These are phyloP conservation scores for Erysimum cheiri DNA, from an alignment of 441 rosid genomes.

Conservation along the genomic window DNA sequence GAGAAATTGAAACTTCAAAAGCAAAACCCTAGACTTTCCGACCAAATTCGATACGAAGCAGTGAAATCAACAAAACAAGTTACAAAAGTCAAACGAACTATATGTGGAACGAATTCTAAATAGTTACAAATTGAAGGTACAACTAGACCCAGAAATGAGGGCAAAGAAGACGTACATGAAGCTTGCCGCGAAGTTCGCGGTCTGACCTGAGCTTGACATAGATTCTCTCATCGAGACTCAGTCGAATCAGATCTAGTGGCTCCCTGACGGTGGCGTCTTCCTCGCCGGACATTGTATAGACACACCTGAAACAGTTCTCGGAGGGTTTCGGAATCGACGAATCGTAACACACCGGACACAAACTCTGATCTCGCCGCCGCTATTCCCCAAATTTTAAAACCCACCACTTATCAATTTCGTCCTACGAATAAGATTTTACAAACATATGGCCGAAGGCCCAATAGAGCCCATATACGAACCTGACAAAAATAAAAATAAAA, in stretches of 20 bases:
- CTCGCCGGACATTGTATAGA: slow-evolving; percentile 65
- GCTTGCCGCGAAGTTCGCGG: slow-evolving; percentile 99
- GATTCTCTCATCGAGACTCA: slow-evolving; percentile 97
- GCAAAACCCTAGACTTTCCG: slow-evolving; percentile 29
- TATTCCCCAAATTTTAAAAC: neutral
- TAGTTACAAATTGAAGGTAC: neutral
- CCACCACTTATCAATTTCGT: neutral
- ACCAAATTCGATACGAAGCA: slow-evolving; percentile 12
- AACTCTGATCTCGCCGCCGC: slow-evolving; percentile 18
- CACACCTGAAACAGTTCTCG: slow-evolving; percentile 9
- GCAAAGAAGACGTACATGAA: slow-evolving; percentile 59
- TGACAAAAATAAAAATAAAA: no score
- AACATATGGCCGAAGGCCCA: slow-evolving; percentile 12
- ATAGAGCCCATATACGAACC: neutral
- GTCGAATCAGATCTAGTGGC: slow-evolving; percentile 95
- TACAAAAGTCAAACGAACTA: neutral
- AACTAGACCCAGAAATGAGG: neutral
- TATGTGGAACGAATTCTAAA: neutral
- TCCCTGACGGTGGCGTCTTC: slow-evolving; percentile 97
- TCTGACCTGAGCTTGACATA: slow-evolving; percentile 99
- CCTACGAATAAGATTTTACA: neutral
- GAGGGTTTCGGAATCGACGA: slow-evolving; percentile 24
- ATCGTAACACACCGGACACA: neutral
- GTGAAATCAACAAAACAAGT: neutral
- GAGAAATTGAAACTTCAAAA: neutral